Evolutionary conservation across 1,139 yeast species (phyloP).

Genomic region (Zhuliangozyma parablackwelliae): DNA sequence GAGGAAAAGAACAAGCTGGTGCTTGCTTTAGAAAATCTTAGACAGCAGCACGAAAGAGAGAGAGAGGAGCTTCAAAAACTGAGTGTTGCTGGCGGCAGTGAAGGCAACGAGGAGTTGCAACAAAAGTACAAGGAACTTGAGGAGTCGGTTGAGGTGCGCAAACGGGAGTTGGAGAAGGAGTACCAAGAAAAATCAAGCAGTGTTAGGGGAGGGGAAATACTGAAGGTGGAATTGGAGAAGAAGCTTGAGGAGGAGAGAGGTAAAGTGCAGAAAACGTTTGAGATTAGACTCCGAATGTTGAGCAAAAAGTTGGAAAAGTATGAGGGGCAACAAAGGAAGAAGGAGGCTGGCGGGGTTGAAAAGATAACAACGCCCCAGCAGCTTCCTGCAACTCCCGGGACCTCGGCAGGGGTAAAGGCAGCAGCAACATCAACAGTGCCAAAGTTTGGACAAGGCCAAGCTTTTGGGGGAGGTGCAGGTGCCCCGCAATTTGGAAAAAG

Average conservation of each 20-base stretch:
- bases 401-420: too few relatives aligned
- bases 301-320: conserved; percentile 38
- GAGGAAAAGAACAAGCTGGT: conserved; percentile 12
- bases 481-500: too few relatives aligned
- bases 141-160: conserved; percentile 15
- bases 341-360: not conserved
- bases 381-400: too few relatives aligned
- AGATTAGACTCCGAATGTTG: conserved; percentile 39
- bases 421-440: too few relatives aligned
- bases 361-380: too few relatives aligned
- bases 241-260: conserved; percentile 27
- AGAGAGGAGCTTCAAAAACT: conserved; percentile 11
- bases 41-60: conserved; percentile 15
- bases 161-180: conserved; percentile 17
- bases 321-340: conserved; percentile 12
- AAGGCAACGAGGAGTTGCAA: conserved; percentile 13
- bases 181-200: conserved; percentile 14
- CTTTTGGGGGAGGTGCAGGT: too few relatives aligned
- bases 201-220: conserved; percentile 6
- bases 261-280: conserved; percentile 37
- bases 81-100: conserved; percentile 11
- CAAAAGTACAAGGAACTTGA: conserved; percentile 16
- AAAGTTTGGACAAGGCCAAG: too few relatives aligned
- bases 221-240: conserved; percentile 25
- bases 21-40: conserved; percentile 11